Evolutionary conservation across 495 filamentous ascomycete genomes (phyloP).

Genomic region (Talaromyces stipitatus): DNA sequence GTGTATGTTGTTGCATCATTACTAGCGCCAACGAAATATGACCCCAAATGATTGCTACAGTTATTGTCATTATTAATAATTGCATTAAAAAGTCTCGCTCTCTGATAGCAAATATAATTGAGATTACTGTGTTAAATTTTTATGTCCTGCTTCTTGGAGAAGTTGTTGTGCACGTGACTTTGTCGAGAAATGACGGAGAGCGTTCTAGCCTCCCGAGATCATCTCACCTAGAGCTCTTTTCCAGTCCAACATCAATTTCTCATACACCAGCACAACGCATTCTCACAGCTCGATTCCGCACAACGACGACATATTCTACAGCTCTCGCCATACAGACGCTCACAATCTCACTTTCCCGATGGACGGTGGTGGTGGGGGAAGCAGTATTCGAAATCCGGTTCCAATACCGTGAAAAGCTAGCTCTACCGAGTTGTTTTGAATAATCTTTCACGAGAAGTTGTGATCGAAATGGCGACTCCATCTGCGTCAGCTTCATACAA

Average conservation of each 20-base stretch:
- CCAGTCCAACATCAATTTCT: background rate
- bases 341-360: constrained; percentile 22
- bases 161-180: constrained; percentile 1
- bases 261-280: background rate
- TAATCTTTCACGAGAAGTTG: no score
- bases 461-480: constrained; percentile 32
- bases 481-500: constrained; percentile 76
- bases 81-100: no score
- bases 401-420: constrained; percentile 31
- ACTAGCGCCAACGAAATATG: background rate
- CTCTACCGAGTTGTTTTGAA: background rate
- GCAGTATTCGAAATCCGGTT: constrained; percentile 1
- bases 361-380: constrained; percentile 10
- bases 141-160: background rate
- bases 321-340: background rate
- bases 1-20: background rate
- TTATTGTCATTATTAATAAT: no score
- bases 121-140: no score
- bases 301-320: background rate
- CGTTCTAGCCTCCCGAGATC: background rate
- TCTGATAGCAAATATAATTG: no score
- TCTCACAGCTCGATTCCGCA: background rate
- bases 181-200: background rate
- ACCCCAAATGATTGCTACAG: background rate
- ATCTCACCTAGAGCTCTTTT: background rate